These are phyloP conservation scores for Binderoboletus segoi DNA, from an alignment of 1,284 basidiomycete genomes.

Conservation along the genomic window DNA sequence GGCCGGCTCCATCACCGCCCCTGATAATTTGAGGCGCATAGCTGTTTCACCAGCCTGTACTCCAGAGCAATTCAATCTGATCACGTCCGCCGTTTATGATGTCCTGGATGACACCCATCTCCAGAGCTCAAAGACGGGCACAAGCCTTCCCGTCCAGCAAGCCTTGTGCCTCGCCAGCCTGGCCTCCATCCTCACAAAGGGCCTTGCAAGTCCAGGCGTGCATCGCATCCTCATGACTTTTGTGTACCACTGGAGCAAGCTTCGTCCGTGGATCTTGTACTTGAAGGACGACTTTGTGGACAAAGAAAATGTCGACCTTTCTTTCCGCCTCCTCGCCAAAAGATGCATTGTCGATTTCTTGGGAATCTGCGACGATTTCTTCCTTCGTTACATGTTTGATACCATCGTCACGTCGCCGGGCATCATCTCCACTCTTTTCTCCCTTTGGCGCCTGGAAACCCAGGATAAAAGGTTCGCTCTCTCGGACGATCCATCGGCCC, in stretches of 20 bases:
- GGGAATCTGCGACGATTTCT: conserved; percentile 20
- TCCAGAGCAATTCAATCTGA: conserved; percentile 20
- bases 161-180: conserved; percentile 21
- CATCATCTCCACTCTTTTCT: conserved; percentile 27
- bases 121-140: conserved; percentile 16
- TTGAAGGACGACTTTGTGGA: conserved; percentile 30
- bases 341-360: conserved; percentile 26
- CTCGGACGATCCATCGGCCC: conserved; percentile 3
- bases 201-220: not conserved
- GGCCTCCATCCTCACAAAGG: conserved; percentile 15
- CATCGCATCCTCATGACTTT: conserved; percentile 9
- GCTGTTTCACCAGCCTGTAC: conserved; percentile 27
- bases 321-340: conserved; percentile 28
- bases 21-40: conserved; percentile 15
- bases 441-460: conserved; percentile 32
- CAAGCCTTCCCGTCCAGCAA: conserved; percentile 24
- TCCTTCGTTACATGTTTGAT: conserved; percentile 22
- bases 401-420: conserved; percentile 21
- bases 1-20: conserved; percentile 24
- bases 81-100: conserved; percentile 23
- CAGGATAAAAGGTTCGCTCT: conserved; percentile 23
- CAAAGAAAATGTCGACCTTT: conserved; percentile 20
- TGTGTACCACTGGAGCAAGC: conserved; percentile 19
- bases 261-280: conserved; percentile 30
- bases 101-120: conserved; percentile 25